Percentiles rank a stretch among this genome's conserved stretches.
These are phyloP conservation scores for Coemansia asiatica DNA, from an alignment of 192 early-diverging fungal genomes.

Conservation along the genomic window DNA sequence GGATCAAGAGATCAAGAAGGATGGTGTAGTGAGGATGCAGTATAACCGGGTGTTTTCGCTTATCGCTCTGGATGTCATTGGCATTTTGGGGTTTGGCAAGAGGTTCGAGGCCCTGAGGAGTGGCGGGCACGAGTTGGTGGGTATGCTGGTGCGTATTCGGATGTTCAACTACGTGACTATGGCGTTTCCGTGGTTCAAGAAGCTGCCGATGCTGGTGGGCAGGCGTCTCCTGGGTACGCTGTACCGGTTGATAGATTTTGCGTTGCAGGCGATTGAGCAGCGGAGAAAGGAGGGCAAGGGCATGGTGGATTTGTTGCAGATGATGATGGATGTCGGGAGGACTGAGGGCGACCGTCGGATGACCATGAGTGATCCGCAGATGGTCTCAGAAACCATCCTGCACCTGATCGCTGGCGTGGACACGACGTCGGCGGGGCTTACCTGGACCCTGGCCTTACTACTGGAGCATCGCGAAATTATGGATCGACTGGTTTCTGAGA, in stretches of 20 bases:
- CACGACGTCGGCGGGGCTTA: constrained; percentile 46
- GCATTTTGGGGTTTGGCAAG: constrained; percentile 37
- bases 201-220: constrained; percentile 16
- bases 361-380: constrained; percentile 30
- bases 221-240: constrained; percentile 12
- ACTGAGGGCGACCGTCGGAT: constrained; percentile 1
- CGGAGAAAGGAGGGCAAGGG: not conserved
- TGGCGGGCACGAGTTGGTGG: constrained; percentile 29
- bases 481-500: constrained; percentile 20
- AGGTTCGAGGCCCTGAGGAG: constrained; percentile 22
- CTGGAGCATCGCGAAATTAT: constrained; percentile 41
- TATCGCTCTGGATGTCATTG: constrained; percentile 40
- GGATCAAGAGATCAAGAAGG: not conserved
- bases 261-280: constrained; percentile 20
- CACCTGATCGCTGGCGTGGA: constrained; percentile 54
- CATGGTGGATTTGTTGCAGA: constrained; percentile 29
- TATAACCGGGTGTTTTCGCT: constrained; percentile 36
- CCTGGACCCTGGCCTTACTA: constrained; percentile 46
- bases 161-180: constrained; percentile 39
- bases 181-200: constrained; percentile 45
- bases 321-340: constrained; percentile 30
- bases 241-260: constrained; percentile 17
- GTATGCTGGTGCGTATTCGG: constrained; percentile 15
- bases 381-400: constrained; percentile 42
- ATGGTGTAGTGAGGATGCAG: constrained; percentile 10